phyloP scores from a whole-genome alignment of 75 land plant species.

The Picea glauca region DNA sequence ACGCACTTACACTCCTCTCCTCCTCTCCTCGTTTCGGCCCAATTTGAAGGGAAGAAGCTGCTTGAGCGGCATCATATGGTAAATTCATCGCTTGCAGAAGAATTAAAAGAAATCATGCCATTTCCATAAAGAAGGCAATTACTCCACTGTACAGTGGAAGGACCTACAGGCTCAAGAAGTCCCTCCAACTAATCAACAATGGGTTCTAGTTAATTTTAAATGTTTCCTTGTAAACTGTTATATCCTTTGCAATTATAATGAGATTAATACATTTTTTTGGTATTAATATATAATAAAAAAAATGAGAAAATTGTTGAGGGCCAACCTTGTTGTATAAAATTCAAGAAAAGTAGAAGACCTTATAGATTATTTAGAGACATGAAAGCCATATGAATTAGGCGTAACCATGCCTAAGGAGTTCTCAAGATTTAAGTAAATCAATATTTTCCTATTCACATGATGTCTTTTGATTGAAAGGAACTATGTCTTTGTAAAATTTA shows the following conservation, averaged over 20 bases:
- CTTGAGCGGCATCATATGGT: conserved; percentile 92
- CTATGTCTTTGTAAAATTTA: background rate
- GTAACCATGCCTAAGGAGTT: background rate
- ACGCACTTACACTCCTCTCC: no score
- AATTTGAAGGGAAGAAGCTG: conserved; percentile 91
- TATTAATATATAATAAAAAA: background rate
- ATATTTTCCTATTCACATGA: background rate
- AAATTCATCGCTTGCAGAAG: conserved; percentile 75
- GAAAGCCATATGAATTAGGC: background rate
- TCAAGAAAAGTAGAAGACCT: background rate
- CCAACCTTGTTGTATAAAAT: background rate
- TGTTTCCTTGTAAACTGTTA: background rate
- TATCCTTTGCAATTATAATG: background rate
- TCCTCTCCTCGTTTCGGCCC: no score
- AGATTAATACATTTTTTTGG: background rate
- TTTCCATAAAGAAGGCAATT: conserved; percentile 82
- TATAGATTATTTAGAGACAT: background rate
- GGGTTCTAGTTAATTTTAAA: background rate
- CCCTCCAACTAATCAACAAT: background rate
- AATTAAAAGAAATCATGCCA: conserved; percentile 91
- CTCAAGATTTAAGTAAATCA: background rate
- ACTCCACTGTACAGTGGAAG: conserved; percentile 85
- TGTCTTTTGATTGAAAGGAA: background rate
- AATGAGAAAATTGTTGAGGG: background rate
- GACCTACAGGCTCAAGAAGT: conserved; percentile 35